Conservation (phyloP, 192 early-diverging fungal genomes). For the Coemansia sp. region DNA sequence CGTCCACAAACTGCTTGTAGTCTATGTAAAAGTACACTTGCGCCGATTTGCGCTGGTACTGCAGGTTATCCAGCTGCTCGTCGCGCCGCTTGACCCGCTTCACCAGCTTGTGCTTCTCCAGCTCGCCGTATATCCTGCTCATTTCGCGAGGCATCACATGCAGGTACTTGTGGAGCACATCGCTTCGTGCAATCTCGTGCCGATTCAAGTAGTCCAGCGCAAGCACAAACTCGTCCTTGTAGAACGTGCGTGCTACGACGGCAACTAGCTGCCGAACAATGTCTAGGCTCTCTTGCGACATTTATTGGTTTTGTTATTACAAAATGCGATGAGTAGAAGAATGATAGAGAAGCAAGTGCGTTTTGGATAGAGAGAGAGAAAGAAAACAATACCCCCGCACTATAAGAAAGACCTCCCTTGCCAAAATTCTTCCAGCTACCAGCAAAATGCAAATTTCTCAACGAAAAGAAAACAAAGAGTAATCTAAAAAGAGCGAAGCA, state of each 20-base stretch:
- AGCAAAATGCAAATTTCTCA: background rate
- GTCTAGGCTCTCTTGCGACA: conserved; percentile 45
- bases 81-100: conserved; percentile 23
- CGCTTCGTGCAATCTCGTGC: conserved; percentile 69
- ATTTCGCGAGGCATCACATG: conserved; percentile 69
- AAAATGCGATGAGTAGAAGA: background rate
- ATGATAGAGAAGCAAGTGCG: background rate
- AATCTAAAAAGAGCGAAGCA: background rate
- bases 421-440: background rate
- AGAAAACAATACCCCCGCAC: too few relatives aligned
- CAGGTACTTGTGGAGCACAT: conserved; percentile 68
- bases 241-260: conserved; percentile 82
- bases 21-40: conserved; percentile 85
- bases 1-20: conserved; percentile 91
- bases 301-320: conserved; percentile 4
- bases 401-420: background rate
- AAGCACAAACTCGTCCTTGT: conserved; percentile 73
- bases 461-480: background rate
- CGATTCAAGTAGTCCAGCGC: conserved; percentile 80
- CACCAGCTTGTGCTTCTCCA: conserved; percentile 75
- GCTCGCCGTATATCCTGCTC: conserved; percentile 74
- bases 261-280: conserved; percentile 64
- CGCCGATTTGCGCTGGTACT: conserved; percentile 52
- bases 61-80: conserved; percentile 28
- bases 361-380: background rate